A percentile compares a stretch with the other conserved stretches of the same genome.
These are phyloP conservation scores for Mercurialis annua DNA, from an alignment of 345 rosid genomes.

Conservation along the genomic window DNA sequence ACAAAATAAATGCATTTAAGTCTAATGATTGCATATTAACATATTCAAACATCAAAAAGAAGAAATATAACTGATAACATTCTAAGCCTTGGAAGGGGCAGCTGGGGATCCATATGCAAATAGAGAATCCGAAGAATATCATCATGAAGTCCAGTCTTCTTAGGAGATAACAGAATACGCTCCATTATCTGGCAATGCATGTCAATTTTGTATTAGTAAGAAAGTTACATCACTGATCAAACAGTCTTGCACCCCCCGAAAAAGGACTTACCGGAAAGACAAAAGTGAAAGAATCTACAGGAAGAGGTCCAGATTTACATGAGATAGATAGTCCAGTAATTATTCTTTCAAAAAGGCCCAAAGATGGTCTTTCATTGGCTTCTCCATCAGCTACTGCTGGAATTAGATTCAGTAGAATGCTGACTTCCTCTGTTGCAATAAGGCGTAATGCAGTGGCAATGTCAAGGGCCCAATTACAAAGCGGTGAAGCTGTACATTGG, in stretches of 20 bases:
- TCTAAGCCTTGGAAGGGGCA: conserved; percentile 90
- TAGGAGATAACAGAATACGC: conserved; percentile 66
- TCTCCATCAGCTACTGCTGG: conserved; percentile 46
- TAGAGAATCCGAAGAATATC: conserved; percentile 73
- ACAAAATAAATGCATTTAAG: background rate
- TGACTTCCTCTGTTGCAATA: conserved; percentile 54
- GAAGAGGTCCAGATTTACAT: conserved; percentile 89
- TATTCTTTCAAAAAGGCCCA: conserved; percentile 80
- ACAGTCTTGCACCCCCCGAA: conserved; percentile 3
- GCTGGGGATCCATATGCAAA: conserved; percentile 85
- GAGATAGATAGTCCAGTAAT: conserved; percentile 61
- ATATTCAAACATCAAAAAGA: background rate
- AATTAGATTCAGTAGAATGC: conserved; percentile 47
- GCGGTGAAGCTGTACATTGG: conserved; percentile 73
- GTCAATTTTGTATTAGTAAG: conserved; percentile 8
- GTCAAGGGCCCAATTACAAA: conserved; percentile 91
- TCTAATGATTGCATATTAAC: background rate
- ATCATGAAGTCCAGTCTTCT: conserved; percentile 81
- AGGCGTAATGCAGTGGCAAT: conserved; percentile 89
- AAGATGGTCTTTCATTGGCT: conserved; percentile 40
- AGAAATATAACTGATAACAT: conserved; percentile 75
- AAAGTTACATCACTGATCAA: conserved; percentile 9
- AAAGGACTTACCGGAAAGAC: conserved; percentile 73
- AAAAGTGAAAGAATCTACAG: conserved; percentile 90
- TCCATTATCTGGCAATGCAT: conserved; percentile 73